phyloP scores from a whole-genome alignment of 352 stramenopile genomes.

The Phytophthora constricta region DNA sequence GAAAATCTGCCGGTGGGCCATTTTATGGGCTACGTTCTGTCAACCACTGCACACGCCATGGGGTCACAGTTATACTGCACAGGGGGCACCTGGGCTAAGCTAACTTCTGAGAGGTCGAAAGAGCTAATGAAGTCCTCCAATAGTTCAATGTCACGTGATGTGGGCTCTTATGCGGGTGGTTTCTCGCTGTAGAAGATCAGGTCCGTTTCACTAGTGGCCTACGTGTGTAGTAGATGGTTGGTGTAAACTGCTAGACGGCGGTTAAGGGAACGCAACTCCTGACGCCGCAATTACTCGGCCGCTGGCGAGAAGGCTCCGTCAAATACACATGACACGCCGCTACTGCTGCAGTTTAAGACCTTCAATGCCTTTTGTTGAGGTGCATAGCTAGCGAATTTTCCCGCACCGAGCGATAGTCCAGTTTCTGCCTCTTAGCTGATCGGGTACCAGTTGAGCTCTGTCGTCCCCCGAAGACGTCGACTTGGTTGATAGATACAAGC shows the following conservation, averaged over 20 bases:
- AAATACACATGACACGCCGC: background rate
- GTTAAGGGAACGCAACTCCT: background rate
- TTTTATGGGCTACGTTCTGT: too few species aligned
- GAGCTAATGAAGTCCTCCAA: slow-evolving; percentile 10
- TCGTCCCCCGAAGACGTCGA: background rate
- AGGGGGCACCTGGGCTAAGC: background rate
- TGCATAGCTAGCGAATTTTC: background rate
- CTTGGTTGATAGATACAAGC: background rate
- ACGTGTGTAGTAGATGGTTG: background rate
- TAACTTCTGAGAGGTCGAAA: slow-evolving; percentile 11
- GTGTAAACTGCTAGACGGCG: background rate
- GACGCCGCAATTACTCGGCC: background rate
- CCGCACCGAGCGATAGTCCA: background rate
- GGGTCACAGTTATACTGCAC: background rate
- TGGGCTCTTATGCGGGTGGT: background rate
- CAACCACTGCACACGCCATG: background rate
- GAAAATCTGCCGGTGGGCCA: too few species aligned
- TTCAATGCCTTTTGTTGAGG: background rate
- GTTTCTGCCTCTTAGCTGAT: background rate
- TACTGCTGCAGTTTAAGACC: background rate
- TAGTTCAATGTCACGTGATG: background rate
- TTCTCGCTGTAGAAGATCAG: background rate
- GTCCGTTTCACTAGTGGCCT: background rate
- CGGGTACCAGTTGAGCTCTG: background rate
- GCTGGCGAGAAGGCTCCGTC: background rate